Base-by-base conservation (phyloP, 768 basidiomycete species). In the Tricholoma sp. region DNA sequence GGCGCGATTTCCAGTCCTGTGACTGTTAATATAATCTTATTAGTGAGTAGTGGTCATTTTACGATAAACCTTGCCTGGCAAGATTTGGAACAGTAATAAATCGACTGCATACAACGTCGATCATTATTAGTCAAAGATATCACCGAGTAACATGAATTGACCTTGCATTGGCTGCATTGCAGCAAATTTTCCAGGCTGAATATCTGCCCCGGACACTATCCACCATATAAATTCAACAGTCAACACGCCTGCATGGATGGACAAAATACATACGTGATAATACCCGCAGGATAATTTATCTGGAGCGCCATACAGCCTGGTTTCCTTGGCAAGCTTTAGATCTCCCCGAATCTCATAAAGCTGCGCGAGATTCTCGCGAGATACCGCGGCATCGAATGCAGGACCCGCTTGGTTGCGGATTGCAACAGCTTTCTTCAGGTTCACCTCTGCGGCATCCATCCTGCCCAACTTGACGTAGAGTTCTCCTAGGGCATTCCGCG, bases 321-420 rank as follows among this genome's bases (percentile, higher is more conserved):
- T 68, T 10, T 63, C 61, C 41, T 66, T 71, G 1, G 74, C 74
- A 24, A 64, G 64, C 14, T 52, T 18, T 14, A 61, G 70, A 41
- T 72, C 58, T 7, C 71, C 75, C 45, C 63, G 62, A 35, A 67
- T 63, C 59, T 77, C 77, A 31, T 70, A 68, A 14, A 76, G 61
- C 49, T 67, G 61, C 1, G 67, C 76, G 12, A 75, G 64, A 55
- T 74, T 75, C 57, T 77, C 75, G 16, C 72, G 61, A 39, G 73
- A 69, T 4, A 69, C 70, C 4, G 73, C 74, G 2, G 67, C 69
- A 58, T 76, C 74, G 24, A 70, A 66, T 14, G 63, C 54, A 18
- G 63, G 56, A 2, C 67, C 66, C 29, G 24, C 37, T 3, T 29
- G 32, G 50, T 62, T 62, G n/a, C 64, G 59, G 21, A 67, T 60